These are phyloP conservation scores for Phoma sp. DNA, from an alignment of 2,329 filamentous ascomycete genomes.

Conservation along the genomic window DNA sequence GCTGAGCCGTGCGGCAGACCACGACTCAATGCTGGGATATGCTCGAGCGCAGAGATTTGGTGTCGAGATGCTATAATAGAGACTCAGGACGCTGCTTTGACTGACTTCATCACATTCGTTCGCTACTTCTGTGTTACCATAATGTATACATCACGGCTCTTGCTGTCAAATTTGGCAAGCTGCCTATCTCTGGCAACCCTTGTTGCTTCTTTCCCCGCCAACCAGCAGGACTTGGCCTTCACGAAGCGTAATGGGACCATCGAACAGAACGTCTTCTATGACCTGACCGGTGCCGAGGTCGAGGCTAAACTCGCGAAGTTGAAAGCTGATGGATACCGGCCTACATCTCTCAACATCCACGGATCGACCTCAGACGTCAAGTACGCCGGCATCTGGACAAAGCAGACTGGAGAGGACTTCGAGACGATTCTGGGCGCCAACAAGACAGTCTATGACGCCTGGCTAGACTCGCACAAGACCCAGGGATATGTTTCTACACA, in stretches of 20 bases:
- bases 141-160: conserved; percentile 17
- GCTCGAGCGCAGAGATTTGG: neutral
- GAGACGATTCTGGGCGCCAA: conserved; percentile 25
- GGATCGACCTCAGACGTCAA: conserved; percentile 20
- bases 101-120: neutral
- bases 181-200: conserved; percentile 15
- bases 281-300: conserved; percentile 11
- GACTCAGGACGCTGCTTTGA: neutral
- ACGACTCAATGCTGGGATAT: neutral
- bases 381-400: conserved; percentile 29
- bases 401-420: conserved; percentile 18
- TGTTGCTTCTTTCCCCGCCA: conserved; percentile 14
- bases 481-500: conserved; percentile 29
- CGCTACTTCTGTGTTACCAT: neutral
- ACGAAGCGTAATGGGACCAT: conserved; percentile 18
- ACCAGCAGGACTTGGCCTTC: neutral
- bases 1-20: neutral
- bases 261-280: conserved; percentile 20
- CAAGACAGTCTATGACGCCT: conserved; percentile 22
- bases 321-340: conserved; percentile 23
- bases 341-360: conserved; percentile 23
- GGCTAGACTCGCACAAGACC: conserved; percentile 22
- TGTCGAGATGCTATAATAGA: neutral
- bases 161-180: conserved; percentile 1
- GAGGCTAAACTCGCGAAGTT: conserved; percentile 13